Evolutionary conservation across 1,284 basidiomycete species (phyloP), one percentile per base, ranked within the genome.

Genomic region (Baeospora myosura): DNA sequence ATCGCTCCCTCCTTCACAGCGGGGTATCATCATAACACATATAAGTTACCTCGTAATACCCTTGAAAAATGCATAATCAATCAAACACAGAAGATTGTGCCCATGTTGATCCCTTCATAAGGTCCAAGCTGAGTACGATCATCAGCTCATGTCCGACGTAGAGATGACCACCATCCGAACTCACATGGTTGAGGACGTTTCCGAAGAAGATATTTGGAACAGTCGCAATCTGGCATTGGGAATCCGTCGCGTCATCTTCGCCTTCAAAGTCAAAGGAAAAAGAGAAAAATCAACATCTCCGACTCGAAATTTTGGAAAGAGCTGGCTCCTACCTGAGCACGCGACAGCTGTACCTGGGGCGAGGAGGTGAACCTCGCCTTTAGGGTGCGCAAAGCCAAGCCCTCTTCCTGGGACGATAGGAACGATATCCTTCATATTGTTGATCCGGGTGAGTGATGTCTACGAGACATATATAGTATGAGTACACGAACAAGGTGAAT

Each of bases 401-500:
- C 51, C 56, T 36, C 49, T 52, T 8, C 42, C 52, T 11, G 65
- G 65, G 10, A 65, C 43, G 35, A 56, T 63, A 30, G 65, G 65
- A 38, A 68, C 37, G n/a, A 54, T 38, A 29, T 63, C 65, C 10
- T n/a, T n/a, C n/a, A 46, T n/a, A n/a, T n/a, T n/a, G n/a, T n/a
- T n/a, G n/a, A n/a, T n/a, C n/a, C n/a, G n/a, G 34, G 17, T 24
- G 25, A 35, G 36, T 38, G 36, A 21, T 31, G 7, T 17, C 3
- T n/a, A 4, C 24, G 40, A 18, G 29, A 39, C 30, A 26, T 17
- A 33, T 37, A 21, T 21, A n/a, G n/a, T n/a, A n/a, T n/a, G n/a
- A n/a, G n/a, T n/a, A n/a, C n/a, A n/a, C n/a, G n/a, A n/a, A n/a
- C n/a, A n/a, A n/a, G 24, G 7, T 29, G 1, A 10, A 11, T 39